Conservation (phyloP, 805 yeast species). For the Hagleromyces aurorensis region DNA sequence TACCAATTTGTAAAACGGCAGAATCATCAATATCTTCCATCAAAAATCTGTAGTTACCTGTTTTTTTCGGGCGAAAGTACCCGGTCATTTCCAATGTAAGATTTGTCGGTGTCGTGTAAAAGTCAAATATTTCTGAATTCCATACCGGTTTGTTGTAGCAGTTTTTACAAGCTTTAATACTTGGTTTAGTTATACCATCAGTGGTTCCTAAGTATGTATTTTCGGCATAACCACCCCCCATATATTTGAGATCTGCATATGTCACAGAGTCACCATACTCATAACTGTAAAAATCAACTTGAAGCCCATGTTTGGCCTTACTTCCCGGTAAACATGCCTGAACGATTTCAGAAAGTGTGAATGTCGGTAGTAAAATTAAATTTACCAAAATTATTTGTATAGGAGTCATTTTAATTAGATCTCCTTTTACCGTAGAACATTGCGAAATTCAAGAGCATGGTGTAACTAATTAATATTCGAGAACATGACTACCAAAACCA, state of each 20-base stretch:
- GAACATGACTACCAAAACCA: too few relatives aligned
- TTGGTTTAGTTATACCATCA: conserved; percentile 1
- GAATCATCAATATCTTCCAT: conserved; percentile 28
- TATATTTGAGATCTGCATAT: conserved; percentile 1
- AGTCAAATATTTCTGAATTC: conserved; percentile 12
- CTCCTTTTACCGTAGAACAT: too few relatives aligned
- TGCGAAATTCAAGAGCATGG: too few relatives aligned
- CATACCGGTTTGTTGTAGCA: too few relatives aligned
- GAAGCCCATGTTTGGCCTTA: conserved; percentile 2
- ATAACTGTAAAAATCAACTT: conserved; percentile 4
- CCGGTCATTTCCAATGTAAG: conserved; percentile 24
- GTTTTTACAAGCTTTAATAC: too few relatives aligned
- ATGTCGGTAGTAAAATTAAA: too few relatives aligned
- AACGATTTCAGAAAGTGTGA: too few relatives aligned
- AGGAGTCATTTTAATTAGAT: too few relatives aligned
- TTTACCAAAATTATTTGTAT: too few relatives aligned
- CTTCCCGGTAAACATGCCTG: conserved; percentile 6
- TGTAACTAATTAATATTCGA: too few relatives aligned
- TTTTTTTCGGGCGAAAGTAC: conserved; percentile 21
- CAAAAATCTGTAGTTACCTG: conserved; percentile 28
- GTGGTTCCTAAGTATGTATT: conserved; percentile 1
- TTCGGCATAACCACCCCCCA: conserved; percentile 3
- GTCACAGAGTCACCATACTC: conserved; percentile 1
- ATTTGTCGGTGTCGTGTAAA: conserved; percentile 13
- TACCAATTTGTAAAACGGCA: conserved; percentile 27